Base-by-base conservation (phyloP, 805 yeast genomes). In the Metschnikowia bowlesiae region DNA sequence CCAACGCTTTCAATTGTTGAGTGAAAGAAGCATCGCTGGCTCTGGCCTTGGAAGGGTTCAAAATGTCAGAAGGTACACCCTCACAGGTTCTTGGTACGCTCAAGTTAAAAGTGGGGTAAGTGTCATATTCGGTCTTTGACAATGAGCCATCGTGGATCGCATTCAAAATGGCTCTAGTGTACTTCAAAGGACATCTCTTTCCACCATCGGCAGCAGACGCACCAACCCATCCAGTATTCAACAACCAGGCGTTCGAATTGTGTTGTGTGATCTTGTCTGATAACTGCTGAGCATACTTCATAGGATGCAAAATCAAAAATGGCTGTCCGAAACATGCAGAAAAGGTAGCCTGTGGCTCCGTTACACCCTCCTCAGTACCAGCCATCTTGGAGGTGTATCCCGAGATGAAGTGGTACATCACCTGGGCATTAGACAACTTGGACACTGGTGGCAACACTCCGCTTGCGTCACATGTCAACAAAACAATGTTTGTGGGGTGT, bases 371-470 rank as follows among this genome's bases (percentile, higher is more conserved):
- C 76, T 92, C 99, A 48, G 99, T 92, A 71, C 98, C 98, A 55
- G 99, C 97, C 96, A 92, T 92, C 83, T 94, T 92, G 50, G 98
- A 92, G 55, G 99, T 92, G 82, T 92, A 92, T 65, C 99, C 99
- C 57, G 96, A 87, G 62, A 92, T 92, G 76, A 92, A 92, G 76
- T 92, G 98, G 81, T 94, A 92, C 98, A 94, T 92, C 58, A 92
- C 98, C 76, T 92, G 98, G 62, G 92, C 88, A 67, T 89, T 89
- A 38, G 96, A 81, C 69, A 92, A 82, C 74, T 85, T 89, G 56
- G 97, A 90, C 57, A 92, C 95, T 56, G 98, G 98, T 49, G 99
- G 99, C 63, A 92, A 79, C 37, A 92, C 97, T 76, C 99, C 99
- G 54, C 95, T 83, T 55, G 98, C 98, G 68, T 92, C 99, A 79